Evolutionary conservation across 2,329 filamentous ascomycete species (phyloP).

Genomic region (Penicillium sp.): DNA sequence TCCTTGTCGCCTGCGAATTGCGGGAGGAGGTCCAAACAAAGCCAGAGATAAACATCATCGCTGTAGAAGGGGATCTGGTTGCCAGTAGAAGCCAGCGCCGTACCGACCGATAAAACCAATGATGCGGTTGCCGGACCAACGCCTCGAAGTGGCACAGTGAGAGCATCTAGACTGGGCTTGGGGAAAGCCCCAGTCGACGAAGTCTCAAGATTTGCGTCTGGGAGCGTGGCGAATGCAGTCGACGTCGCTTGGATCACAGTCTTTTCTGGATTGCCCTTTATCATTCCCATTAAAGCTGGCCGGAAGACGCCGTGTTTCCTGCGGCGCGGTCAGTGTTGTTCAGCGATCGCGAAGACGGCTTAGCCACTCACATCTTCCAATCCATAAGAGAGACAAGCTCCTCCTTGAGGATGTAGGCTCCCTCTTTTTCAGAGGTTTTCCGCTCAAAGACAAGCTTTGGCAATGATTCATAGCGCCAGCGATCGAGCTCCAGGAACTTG

Average conservation of each 20-base stretch:
- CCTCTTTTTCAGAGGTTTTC: slow-evolving; percentile 1
- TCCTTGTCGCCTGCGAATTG: not conserved
- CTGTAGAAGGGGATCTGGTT: slow-evolving; percentile 44
- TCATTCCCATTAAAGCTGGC: slow-evolving; percentile 43
- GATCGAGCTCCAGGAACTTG: slow-evolving; percentile 37
- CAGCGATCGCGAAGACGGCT: not conserved
- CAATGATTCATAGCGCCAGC: slow-evolving; percentile 41
- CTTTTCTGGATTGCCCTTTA: slow-evolving; percentile 37
- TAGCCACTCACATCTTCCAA: slow-evolving; percentile 46
- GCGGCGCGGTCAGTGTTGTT: not conserved
- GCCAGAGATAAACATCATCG: slow-evolving; percentile 46
- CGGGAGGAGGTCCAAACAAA: slow-evolving; percentile 32
- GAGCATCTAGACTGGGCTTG: slow-evolving; percentile 31
- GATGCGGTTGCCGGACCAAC: slow-evolving; percentile 48
- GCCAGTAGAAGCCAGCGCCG: slow-evolving; percentile 1
- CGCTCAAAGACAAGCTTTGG: slow-evolving; percentile 27
- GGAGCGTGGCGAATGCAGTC: slow-evolving; percentile 29
- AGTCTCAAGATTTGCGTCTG: slow-evolving; percentile 4
- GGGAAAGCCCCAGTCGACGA: slow-evolving; percentile 29
- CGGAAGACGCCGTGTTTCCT: slow-evolving; percentile 36
- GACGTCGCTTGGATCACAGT: slow-evolving; percentile 30
- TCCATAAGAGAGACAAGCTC: slow-evolving; percentile 43
- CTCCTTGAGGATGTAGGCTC: slow-evolving; percentile 33
- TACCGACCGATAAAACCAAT: slow-evolving; percentile 41
- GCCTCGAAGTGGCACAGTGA: slow-evolving; percentile 41